Conservation (phyloP, 495 filamentous ascomycete genomes). For the Aspergillus coremiiformis region DNA sequence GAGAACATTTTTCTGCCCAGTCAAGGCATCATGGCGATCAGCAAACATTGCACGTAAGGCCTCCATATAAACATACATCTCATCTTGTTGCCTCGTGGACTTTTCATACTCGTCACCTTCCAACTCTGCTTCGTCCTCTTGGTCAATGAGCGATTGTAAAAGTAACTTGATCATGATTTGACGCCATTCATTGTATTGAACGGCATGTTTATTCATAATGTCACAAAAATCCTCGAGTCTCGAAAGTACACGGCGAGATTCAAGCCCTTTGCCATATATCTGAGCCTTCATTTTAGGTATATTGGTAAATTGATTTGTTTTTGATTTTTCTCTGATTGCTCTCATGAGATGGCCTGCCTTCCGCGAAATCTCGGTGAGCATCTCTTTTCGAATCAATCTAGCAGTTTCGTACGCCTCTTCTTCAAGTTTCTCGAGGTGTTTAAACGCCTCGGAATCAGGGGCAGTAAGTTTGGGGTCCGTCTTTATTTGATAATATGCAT, state of each 20-base stretch:
- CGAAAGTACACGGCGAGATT: conserved; percentile 49
- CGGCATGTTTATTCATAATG: conserved; percentile 61
- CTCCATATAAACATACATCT: conserved; percentile 77
- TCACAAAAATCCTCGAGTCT: conserved; percentile 47
- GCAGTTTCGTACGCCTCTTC: conserved; percentile 65
- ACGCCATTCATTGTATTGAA: conserved; percentile 65
- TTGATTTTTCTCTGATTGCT: conserved; percentile 35
- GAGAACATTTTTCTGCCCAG: conserved; percentile 68
- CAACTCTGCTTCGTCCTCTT: conserved; percentile 60
- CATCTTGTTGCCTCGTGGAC: conserved; percentile 78
- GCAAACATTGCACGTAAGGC: conserved; percentile 65
- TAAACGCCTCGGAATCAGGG: conserved; percentile 60
- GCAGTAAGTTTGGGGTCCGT: conserved; percentile 50
- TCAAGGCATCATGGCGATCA: conserved; percentile 68
- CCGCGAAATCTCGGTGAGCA: conserved; percentile 51
- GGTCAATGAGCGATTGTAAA: conserved; percentile 68
- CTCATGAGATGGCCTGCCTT: conserved; percentile 40
- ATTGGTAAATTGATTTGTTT: conserved; percentile 48
- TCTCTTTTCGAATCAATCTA: conserved; percentile 67
- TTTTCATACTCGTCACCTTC: conserved; percentile 86
- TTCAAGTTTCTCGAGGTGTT: conserved; percentile 59
- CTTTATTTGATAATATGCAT: conserved; percentile 77
- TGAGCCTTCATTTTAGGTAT: conserved; percentile 54
- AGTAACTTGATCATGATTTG: conserved; percentile 62
- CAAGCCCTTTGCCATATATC: conserved; percentile 51